Conservation (phyloP, 768 basidiomycete species). For the Amanita pseudoporphyria region DNA sequence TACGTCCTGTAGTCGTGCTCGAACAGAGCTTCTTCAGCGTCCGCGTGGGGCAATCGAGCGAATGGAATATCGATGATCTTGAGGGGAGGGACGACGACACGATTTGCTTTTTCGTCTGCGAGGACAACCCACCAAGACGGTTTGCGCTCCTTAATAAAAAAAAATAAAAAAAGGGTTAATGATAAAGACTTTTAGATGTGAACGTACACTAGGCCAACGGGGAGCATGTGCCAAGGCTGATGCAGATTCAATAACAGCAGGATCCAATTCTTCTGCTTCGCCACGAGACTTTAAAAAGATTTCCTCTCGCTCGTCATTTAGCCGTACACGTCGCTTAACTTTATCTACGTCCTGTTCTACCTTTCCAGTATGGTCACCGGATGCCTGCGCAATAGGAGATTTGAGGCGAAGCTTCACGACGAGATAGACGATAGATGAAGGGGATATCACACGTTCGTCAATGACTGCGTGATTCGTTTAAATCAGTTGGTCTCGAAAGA, state of each 20-base stretch:
- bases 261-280: constrained; percentile 48
- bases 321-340: constrained; percentile 34
- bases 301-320: constrained; percentile 55
- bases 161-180: constrained; percentile 7
- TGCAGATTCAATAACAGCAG: constrained; percentile 17
- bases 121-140: constrained; percentile 90
- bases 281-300: constrained; percentile 56
- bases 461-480: constrained; percentile 46
- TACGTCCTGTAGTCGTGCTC: constrained; percentile 68
- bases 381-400: constrained; percentile 31
- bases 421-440: constrained; percentile 81
- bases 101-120: constrained; percentile 77
- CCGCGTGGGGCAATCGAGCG: constrained; percentile 27
- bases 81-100: constrained; percentile 80
- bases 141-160: constrained; percentile 58
- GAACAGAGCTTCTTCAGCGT: constrained; percentile 1
- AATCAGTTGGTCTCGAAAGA: neutral
- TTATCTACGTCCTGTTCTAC: constrained; percentile 37
- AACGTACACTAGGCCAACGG: constrained; percentile 77
- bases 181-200: neutral
- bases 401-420: constrained; percentile 73
- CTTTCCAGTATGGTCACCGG: constrained; percentile 16
- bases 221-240: constrained; percentile 74
- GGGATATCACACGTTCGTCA: constrained; percentile 81
- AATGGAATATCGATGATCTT: constrained; percentile 76